phyloP scores from a whole-genome alignment of 352 stramenopile species.

The Pythium aristosporum region DNA sequence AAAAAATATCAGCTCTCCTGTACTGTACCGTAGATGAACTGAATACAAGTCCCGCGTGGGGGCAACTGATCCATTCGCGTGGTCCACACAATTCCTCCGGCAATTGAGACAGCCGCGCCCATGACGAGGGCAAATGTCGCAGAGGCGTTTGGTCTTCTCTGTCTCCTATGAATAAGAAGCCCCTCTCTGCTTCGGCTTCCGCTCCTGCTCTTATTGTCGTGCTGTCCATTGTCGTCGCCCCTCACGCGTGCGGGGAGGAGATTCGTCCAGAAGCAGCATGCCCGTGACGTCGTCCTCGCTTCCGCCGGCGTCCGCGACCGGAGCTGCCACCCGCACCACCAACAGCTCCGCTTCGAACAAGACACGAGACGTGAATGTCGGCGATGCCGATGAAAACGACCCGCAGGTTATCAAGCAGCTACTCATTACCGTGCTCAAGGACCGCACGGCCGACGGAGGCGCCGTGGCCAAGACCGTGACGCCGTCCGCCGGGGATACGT shows the following conservation, averaged over 20 bases:
- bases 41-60: conserved; percentile 6
- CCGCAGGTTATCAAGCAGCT: not conserved
- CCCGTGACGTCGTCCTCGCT: not conserved
- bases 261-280: not conserved
- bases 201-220: not conserved
- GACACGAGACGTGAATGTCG: not conserved
- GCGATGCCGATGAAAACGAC: conserved; percentile 4
- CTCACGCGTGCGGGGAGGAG: not conserved
- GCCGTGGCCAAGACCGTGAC: conserved; percentile 13
- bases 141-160: not conserved
- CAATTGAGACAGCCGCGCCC: conserved; percentile 3
- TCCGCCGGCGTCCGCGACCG: not conserved
- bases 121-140: conserved; percentile 2
- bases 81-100: conserved; percentile 2
- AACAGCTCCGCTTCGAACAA: not conserved
- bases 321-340: not conserved
- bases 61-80: not conserved
- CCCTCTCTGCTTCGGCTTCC: not conserved
- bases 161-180: not conserved
- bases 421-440: conserved; percentile 20
- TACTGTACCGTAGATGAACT: not conserved
- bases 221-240: too few relatives aligned
- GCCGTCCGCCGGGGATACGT: conserved; percentile 22
- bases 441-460: conserved; percentile 23
- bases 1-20: conserved; percentile 1